Percentiles rank a stretch among this genome's conserved stretches.
These are phyloP conservation scores for Lactarius tabidus DNA, from an alignment of 768 basidiomycete species.

Conservation along the genomic window DNA sequence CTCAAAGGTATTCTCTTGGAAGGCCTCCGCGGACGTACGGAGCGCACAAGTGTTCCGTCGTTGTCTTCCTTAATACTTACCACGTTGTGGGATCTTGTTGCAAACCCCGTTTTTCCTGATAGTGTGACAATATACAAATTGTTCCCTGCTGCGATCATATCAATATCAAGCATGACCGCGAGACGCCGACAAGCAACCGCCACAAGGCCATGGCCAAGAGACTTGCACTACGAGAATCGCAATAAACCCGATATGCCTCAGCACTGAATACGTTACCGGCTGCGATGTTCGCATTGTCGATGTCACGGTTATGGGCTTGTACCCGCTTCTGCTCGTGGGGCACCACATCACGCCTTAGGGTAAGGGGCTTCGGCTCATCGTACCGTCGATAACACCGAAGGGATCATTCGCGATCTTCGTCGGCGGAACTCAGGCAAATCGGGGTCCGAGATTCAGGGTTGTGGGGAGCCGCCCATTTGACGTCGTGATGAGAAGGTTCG, in stretches of 20 bases:
- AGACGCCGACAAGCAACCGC: slow-evolving; percentile 1
- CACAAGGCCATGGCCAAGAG: not conserved
- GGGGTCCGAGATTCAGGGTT: slow-evolving; percentile 1
- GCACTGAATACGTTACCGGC: not conserved
- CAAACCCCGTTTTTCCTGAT: not conserved
- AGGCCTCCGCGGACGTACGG: not conserved
- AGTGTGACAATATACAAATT: not conserved
- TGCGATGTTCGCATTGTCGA: slow-evolving; percentile 6
- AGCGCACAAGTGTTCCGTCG: not conserved
- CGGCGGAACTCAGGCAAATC: not conserved
- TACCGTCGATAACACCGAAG: not conserved
- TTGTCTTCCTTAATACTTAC: not conserved
- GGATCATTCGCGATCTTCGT: not conserved
- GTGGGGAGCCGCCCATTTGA: not conserved
- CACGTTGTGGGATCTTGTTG: not conserved
- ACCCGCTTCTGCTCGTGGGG: not conserved
- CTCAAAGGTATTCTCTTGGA: not conserved
- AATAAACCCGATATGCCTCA: not conserved
- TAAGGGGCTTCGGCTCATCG: not conserved
- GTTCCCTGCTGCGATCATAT: not conserved
- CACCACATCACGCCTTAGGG: not conserved
- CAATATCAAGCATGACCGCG: not conserved
- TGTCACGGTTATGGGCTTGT: not conserved
- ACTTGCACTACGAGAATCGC: not conserved
- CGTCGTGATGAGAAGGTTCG: not conserved